A percentile compares a stretch with the other conserved stretches of the same genome.
Conservation (phyloP, 192 early-diverging fungal species). For the Backusella liffmaniae region DNA sequence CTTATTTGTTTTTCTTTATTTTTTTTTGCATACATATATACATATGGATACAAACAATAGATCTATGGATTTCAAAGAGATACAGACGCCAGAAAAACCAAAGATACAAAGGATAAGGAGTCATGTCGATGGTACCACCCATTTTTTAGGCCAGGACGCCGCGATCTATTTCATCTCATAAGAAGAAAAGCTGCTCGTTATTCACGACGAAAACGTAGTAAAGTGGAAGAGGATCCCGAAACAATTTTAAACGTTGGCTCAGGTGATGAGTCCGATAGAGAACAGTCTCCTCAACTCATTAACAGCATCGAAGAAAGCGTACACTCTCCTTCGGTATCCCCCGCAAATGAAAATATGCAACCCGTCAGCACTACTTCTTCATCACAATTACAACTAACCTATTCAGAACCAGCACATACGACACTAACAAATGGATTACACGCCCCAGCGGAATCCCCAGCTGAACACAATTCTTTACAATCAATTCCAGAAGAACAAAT, state of each 20-base stretch:
- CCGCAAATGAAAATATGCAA: background rate
- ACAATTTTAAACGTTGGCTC: slow-evolving; percentile 18
- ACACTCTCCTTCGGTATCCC: slow-evolving; percentile 6
- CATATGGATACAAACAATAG: slow-evolving; percentile 20
- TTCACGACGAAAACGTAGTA: slow-evolving; percentile 18
- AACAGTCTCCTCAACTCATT: background rate
- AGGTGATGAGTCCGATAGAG: slow-evolving; percentile 9
- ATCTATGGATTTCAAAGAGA: slow-evolving; percentile 51
- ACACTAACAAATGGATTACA: background rate
- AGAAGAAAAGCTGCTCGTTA: slow-evolving; percentile 34
- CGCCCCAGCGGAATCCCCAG: background rate
- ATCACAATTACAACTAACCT: slow-evolving; percentile 13
- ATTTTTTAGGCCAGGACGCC: slow-evolving; percentile 40
- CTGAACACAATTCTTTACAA: background rate
- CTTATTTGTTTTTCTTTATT: background rate
- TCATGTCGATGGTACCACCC: slow-evolving; percentile 46
- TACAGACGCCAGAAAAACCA: slow-evolving; percentile 48
- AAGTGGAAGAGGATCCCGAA: slow-evolving; percentile 14
- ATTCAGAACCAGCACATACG: background rate
- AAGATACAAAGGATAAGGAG: slow-evolving; percentile 43
- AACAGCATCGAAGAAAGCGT: background rate
- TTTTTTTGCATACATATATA: slow-evolving; percentile 1
- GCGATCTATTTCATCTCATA: slow-evolving; percentile 42
- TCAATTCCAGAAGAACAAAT: background rate
- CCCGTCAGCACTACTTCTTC: background rate